Percentiles rank a stretch among this genome's conserved stretches.
Evolutionary conservation across 2,329 filamentous ascomycete species (phyloP).

Genomic region (Cordyceps fumosorosea): DNA sequence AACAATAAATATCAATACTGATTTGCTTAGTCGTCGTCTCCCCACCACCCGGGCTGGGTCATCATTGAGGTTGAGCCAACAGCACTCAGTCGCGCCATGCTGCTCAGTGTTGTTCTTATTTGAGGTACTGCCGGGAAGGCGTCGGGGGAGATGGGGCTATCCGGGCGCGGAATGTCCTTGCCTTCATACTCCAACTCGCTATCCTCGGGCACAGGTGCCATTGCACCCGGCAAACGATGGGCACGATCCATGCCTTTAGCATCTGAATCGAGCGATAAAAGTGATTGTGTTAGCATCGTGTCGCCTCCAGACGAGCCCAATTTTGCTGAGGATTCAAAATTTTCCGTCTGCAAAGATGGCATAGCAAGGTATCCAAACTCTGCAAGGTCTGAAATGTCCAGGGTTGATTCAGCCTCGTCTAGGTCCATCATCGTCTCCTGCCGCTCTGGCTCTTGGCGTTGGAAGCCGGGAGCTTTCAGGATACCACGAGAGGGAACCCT

Average conservation of each 20-base stretch:
- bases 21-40: slow-evolving; percentile 31
- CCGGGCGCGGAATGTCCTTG: slow-evolving; percentile 31
- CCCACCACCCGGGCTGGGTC: slow-evolving; percentile 31
- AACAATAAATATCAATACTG: not conserved
- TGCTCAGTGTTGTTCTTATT: slow-evolving; percentile 23
- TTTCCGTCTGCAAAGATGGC: not conserved
- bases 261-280: not conserved
- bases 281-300: not conserved
- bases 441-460: slow-evolving; percentile 14
- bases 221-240: not conserved
- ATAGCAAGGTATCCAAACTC: slow-evolving; percentile 20
- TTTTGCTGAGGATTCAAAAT: not conserved
- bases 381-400: slow-evolving; percentile 34
- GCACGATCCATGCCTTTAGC: not conserved
- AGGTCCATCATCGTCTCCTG: slow-evolving; percentile 21
- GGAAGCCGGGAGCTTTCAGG: slow-evolving; percentile 16
- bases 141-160: slow-evolving; percentile 33
- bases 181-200: slow-evolving; percentile 18
- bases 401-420: slow-evolving; percentile 27
- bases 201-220: slow-evolving; percentile 14
- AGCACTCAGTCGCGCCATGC: slow-evolving; percentile 37
- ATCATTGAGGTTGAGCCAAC: slow-evolving; percentile 26
- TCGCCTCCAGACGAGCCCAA: not conserved
- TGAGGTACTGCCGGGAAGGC: slow-evolving; percentile 22
- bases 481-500: not conserved